Conservation (phyloP, 805 yeast genomes). For the Cyberlindnera lachancei region DNA sequence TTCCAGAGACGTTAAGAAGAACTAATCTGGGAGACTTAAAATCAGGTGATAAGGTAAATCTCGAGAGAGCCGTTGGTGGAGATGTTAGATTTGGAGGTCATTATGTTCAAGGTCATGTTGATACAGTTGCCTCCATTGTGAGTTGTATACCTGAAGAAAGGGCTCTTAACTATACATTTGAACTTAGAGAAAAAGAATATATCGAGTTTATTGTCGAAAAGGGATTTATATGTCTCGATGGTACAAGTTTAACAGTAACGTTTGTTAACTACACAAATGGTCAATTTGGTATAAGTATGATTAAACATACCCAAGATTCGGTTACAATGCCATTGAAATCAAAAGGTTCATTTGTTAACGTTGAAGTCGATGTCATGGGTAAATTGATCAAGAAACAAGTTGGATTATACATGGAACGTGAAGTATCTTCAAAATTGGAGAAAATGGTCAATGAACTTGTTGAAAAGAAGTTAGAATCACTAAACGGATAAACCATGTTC, state of each 20-base stretch:
- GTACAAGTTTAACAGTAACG: conserved; percentile 86
- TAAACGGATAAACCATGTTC: neutral
- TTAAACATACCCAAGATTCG: conserved; percentile 79
- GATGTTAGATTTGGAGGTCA: conserved; percentile 94
- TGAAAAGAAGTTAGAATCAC: conserved; percentile 30
- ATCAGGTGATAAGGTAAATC: conserved; percentile 59
- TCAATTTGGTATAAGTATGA: conserved; percentile 81
- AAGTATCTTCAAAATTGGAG: conserved; percentile 22
- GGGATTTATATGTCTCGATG: conserved; percentile 91
- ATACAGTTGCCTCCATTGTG: conserved; percentile 41
- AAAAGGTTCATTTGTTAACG: conserved; percentile 63
- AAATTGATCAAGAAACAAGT: conserved; percentile 88
- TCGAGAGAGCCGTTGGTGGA: conserved; percentile 83
- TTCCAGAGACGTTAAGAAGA: conserved; percentile 85
- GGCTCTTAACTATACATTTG: conserved; percentile 69
- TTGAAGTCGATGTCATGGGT: conserved; percentile 94
- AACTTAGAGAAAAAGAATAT: conserved; percentile 53
- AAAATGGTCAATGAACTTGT: conserved; percentile 25
- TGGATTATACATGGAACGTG: conserved; percentile 34
- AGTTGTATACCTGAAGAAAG: conserved; percentile 49
- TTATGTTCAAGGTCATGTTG: conserved; percentile 96
- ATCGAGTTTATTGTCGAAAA: conserved; percentile 80
- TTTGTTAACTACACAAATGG: conserved; percentile 52
- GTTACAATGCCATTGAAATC: conserved; percentile 66
- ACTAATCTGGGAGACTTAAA: conserved; percentile 63